Conservation (phyloP, 1,139 yeast genomes). For the Diutina siamensis region DNA sequence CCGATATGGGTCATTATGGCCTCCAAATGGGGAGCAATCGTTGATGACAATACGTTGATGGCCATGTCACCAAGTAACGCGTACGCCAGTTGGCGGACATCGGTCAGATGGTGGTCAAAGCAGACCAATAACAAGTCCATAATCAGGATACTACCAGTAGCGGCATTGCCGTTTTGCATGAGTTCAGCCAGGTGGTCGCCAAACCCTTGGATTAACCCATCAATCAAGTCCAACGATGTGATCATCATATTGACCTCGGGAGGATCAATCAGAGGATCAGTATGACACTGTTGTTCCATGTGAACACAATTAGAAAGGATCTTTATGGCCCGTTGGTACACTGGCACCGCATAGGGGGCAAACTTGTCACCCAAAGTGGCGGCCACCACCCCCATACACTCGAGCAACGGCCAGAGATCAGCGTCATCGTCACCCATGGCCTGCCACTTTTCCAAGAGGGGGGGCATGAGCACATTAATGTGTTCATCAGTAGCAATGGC, state of each 20-base stretch:
- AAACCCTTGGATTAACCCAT: slow-evolving; percentile 87
- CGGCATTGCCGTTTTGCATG: slow-evolving; percentile 25
- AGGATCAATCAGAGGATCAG: slow-evolving; percentile 57
- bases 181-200: slow-evolving; percentile 52
- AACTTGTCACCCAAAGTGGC: slow-evolving; percentile 76
- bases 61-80: slow-evolving; percentile 86
- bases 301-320: slow-evolving; percentile 62
- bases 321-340: slow-evolving; percentile 67
- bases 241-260: slow-evolving; percentile 90
- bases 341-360: slow-evolving; percentile 83
- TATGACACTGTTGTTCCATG: slow-evolving; percentile 50
- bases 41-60: slow-evolving; percentile 42
- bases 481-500: slow-evolving; percentile 41
- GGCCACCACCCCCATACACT: slow-evolving; percentile 86
- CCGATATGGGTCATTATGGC: slow-evolving; percentile 53
- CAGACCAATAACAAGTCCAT: slow-evolving; percentile 59
- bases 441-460: slow-evolving; percentile 74
- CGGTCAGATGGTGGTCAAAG: slow-evolving; percentile 65
- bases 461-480: slow-evolving; percentile 60
- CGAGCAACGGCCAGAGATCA: slow-evolving; percentile 83
- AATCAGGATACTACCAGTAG: slow-evolving; percentile 23
- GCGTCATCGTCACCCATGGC: slow-evolving; percentile 61
- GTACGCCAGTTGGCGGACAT: slow-evolving; percentile 86
- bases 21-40: slow-evolving; percentile 47
- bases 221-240: slow-evolving; percentile 79